A percentile compares a stretch with the other conserved stretches of the same genome.
phyloP scores from a whole-genome alignment of 2,329 filamentous ascomycete species.

The Calonectria naviculata region DNA sequence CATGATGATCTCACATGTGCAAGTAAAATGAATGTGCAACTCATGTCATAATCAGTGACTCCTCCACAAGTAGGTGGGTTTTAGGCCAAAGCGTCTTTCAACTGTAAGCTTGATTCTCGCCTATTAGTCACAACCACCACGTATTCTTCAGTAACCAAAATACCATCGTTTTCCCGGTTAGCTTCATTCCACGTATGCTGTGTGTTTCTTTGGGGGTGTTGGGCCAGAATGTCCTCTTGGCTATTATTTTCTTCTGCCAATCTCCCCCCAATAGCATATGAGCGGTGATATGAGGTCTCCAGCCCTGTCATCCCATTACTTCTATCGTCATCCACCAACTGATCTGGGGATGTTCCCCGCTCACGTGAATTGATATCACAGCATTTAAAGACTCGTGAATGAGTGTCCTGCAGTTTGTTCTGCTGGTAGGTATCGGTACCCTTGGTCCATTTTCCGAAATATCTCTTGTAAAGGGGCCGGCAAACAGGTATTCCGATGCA shows the following conservation, averaged over 20 bases:
- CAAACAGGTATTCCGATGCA: conserved; percentile 53
- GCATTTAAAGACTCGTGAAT: background rate
- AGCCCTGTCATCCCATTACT: background rate
- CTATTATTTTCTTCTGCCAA: conserved; percentile 14
- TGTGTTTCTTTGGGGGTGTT: background rate
- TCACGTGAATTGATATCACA: background rate
- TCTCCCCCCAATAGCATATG: conserved; percentile 9
- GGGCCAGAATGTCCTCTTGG: conserved; percentile 12
- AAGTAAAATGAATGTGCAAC: background rate
- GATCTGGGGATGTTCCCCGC: background rate
- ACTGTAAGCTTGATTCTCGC: background rate
- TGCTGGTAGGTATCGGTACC: background rate
- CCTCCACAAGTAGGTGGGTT: background rate
- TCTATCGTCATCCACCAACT: background rate
- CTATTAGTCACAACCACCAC: background rate
- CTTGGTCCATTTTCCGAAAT: conserved; percentile 10
- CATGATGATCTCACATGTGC: background rate
- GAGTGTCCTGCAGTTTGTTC: background rate
- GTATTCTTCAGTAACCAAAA: conserved; percentile 18
- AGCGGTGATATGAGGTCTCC: background rate
- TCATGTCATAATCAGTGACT: background rate
- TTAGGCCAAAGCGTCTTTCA: background rate
- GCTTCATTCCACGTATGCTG: background rate
- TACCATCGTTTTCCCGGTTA: background rate
- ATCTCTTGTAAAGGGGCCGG: conserved; percentile 46